Evolutionary conservation across 2,329 filamentous ascomycete genomes (phyloP).

Genomic region (Ciborinia camelliae): DNA sequence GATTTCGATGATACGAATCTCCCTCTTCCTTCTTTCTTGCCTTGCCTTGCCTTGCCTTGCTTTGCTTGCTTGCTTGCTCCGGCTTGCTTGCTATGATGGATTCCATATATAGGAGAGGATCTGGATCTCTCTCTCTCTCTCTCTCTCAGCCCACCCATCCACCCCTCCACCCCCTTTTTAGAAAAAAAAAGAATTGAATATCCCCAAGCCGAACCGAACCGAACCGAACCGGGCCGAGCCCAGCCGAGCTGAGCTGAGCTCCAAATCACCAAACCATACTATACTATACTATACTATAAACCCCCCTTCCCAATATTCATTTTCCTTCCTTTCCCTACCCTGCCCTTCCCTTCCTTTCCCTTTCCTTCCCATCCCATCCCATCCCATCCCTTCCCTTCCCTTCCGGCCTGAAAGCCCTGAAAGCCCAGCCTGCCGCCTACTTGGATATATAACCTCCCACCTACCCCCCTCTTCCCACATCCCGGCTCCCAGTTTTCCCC

Average conservation of each 20-base stretch:
- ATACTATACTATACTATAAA: neutral
- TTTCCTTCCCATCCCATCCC: neutral
- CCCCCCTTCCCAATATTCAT: too few species aligned
- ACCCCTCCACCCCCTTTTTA: neutral
- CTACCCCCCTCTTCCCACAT: neutral
- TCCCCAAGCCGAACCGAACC: neutral
- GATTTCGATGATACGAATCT: too few species aligned
- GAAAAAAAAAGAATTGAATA: neutral
- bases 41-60: neutral
- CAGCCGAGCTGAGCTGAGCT: neutral
- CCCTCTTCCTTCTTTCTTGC: neutral
- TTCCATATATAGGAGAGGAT: too few species aligned
- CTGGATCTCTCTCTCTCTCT: too few species aligned
- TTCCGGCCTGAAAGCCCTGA: neutral
- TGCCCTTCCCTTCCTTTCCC: neutral
- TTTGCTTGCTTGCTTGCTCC: too few species aligned
- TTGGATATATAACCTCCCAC: conserved; percentile 11
- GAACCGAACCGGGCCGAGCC: neutral
- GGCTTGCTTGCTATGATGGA: too few species aligned
- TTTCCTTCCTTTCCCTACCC: neutral
- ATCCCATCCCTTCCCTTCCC: neutral
- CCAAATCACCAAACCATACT: conserved; percentile 5
- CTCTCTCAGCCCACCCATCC: too few species aligned
- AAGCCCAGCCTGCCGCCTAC: neutral
- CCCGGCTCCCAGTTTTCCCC: neutral